Base-by-base conservation (phyloP, 352 stramenopile species). In the Blastocystis sp. region DNA sequence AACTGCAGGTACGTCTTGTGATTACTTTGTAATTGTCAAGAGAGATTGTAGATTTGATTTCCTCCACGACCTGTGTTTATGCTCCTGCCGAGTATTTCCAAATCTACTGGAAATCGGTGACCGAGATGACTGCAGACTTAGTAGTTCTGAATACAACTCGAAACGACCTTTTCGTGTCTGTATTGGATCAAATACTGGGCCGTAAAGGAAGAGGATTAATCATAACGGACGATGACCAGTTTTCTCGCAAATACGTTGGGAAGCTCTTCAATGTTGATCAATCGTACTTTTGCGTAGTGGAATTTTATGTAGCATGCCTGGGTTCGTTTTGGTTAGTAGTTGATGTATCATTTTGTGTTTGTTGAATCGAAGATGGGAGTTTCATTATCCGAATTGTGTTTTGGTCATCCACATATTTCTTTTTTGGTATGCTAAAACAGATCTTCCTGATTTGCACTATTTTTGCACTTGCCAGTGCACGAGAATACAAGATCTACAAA, bases 401-500 rank as follows among this genome's bases (percentile, higher is more conserved):
- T 79, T 18, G 7, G 26, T 59, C 13, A 13, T 39, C 37, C 18
- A 75, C 37, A n/a, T 15, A 53, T 26, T 15, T 8, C 7, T 43
- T 45, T 41, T 75, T 41, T 75, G 20, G 63, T 75, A 80, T 23
- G 62, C 47, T 75, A 53, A 87, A 68, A 26, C 9, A 9, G n/a
- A n/a, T 87, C 23, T n/a, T 87, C 5, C 23, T 29, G 20, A 43
- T 77, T 76, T 13, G 47, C 23, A 18, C 50, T 5, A 11, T 87
- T n/a, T 8, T 87, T 61, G 55, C 55, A 13, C 37, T n/a, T 8
- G 50, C 68, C 37, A 34, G 54, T 8, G 76, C 76, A 20, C 26
- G 26, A 70, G 76, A 87, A 5, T 87, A 87, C 63, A 76, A 76
- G 29, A 37, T n/a, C 26, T 87, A 75, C 7, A 23, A 37, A 18